A percentile compares a stretch with the other conserved stretches of the same genome.
These are phyloP conservation scores for Mucuna pruriens DNA, from an alignment of 306 rosid species.

Conservation along the genomic window DNA sequence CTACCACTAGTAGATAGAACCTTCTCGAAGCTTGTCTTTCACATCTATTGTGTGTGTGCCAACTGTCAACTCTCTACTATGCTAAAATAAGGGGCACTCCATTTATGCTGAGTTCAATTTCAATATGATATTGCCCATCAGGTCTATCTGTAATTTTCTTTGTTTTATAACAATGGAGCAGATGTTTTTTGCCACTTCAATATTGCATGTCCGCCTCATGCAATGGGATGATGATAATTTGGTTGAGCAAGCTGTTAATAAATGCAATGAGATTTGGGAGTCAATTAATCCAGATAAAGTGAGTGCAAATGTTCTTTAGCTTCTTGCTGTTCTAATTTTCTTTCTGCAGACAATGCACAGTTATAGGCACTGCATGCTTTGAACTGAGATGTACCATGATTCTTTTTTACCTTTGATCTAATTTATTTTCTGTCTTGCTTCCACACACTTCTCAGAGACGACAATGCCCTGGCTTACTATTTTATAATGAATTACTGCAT, in stretches of 20 bases:
- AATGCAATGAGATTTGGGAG: conserved; percentile 81
- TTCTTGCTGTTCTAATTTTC: conserved; percentile 26
- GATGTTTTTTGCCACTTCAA: conserved; percentile 96
- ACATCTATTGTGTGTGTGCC: conserved; percentile 1
- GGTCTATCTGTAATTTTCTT: conserved; percentile 43
- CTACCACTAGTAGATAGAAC: conserved; percentile 14
- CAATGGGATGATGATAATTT: conserved; percentile 84
- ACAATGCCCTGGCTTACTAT: conserved; percentile 82
- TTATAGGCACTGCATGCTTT: conserved; percentile 28
- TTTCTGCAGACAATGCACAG: background rate
- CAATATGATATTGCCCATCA: conserved; percentile 20
- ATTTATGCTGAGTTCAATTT: conserved; percentile 26
- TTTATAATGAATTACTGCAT: conserved; percentile 89
- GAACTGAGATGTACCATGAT: conserved; percentile 10
- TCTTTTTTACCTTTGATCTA: conserved; percentile 31
- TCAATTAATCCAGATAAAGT: conserved; percentile 72
- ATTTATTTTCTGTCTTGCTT: conserved; percentile 30
- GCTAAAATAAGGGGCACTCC: conserved; percentile 10
- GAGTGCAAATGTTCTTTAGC: conserved; percentile 50
- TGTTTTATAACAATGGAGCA: conserved; percentile 48
- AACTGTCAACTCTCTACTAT: conserved; percentile 26
- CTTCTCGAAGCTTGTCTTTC: conserved; percentile 23
- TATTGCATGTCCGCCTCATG: conserved; percentile 92
- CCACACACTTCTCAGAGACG: conserved; percentile 54
- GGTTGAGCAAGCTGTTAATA: conserved; percentile 83